Percentiles rank a stretch among this genome's conserved stretches.
phyloP scores from a whole-genome alignment of 2,329 filamentous ascomycete genomes.

The Plectosphaerella plurivora region DNA sequence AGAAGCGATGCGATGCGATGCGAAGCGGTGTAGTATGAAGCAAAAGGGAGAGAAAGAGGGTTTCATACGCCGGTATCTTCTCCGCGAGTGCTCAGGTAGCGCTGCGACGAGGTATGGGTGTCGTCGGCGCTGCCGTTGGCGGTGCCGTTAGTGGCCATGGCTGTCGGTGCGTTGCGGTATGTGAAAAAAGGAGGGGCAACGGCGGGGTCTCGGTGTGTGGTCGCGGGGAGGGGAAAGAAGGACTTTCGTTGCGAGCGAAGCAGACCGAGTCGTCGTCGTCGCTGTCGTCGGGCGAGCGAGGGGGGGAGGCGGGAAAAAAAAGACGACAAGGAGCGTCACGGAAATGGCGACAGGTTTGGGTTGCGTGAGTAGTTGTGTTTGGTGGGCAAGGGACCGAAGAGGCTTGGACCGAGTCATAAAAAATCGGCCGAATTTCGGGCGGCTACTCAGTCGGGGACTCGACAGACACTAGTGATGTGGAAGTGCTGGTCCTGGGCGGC shows the following conservation, averaged over 20 bases:
- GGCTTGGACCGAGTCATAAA: constrained; percentile 1
- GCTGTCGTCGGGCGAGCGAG: no score
- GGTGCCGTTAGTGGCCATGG: constrained; percentile 37
- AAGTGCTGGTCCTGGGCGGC: background rate
- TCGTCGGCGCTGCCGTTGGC: constrained; percentile 25
- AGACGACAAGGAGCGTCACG: background rate
- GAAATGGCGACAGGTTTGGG: background rate
- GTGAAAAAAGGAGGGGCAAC: background rate
- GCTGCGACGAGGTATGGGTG: constrained; percentile 40
- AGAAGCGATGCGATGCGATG: no score
- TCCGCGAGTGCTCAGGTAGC: constrained; percentile 47
- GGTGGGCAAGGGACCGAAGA: background rate
- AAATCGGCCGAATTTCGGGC: constrained; percentile 3
- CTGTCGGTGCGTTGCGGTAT: constrained; percentile 10
- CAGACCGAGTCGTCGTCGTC: background rate
- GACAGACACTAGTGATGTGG: background rate
- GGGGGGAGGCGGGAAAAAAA: background rate
- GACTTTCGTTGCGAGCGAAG: background rate
- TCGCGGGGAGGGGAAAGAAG: background rate
- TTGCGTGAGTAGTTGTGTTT: background rate
- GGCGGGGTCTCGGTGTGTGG: constrained; percentile 2
- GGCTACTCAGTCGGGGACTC: background rate
- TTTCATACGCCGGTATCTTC: constrained; percentile 41
- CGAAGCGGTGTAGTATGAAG: background rate
- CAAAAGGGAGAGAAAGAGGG: background rate